These are phyloP conservation scores for Fragaria iinumae DNA, from an alignment of 306 rosid species.

Conservation along the genomic window DNA sequence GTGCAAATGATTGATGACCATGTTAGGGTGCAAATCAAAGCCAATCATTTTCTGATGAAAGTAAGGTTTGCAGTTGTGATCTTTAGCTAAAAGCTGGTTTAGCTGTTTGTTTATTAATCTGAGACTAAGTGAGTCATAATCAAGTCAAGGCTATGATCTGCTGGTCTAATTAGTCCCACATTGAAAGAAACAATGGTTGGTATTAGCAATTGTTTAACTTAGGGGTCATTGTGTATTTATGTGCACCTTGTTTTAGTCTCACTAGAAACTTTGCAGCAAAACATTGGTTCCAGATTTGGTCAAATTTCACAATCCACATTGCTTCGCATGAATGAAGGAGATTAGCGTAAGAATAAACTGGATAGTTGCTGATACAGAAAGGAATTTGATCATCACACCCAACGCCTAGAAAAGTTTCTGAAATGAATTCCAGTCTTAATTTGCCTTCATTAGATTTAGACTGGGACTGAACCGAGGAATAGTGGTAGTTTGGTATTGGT, in stretches of 20 bases:
- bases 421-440: neutral
- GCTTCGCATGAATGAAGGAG: neutral
- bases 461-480: neutral
- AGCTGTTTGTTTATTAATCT: slow-evolving; percentile 18
- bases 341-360: neutral
- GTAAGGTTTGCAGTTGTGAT: slow-evolving; percentile 50
- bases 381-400: neutral
- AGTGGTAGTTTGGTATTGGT: neutral
- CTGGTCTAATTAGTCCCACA: slow-evolving; percentile 40
- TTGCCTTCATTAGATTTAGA: neutral
- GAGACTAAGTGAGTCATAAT: slow-evolving; percentile 25
- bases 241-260: neutral
- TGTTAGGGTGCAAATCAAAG: slow-evolving; percentile 36
- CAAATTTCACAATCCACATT: slow-evolving; percentile 1
- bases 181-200: slow-evolving; percentile 25
- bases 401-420: neutral
- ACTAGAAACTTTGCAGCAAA: slow-evolving; percentile 1
- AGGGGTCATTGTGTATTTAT: neutral
- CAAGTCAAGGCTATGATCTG: slow-evolving; percentile 39
- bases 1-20: slow-evolving; percentile 75
- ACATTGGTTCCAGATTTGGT: neutral
- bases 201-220: neutral
- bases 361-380: neutral
- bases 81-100: slow-evolving; percentile 23
- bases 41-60: slow-evolving; percentile 49